Evolutionary conservation across 2,329 filamentous ascomycete species (phyloP).

Genomic region (Phyllosticta ampelicida): DNA sequence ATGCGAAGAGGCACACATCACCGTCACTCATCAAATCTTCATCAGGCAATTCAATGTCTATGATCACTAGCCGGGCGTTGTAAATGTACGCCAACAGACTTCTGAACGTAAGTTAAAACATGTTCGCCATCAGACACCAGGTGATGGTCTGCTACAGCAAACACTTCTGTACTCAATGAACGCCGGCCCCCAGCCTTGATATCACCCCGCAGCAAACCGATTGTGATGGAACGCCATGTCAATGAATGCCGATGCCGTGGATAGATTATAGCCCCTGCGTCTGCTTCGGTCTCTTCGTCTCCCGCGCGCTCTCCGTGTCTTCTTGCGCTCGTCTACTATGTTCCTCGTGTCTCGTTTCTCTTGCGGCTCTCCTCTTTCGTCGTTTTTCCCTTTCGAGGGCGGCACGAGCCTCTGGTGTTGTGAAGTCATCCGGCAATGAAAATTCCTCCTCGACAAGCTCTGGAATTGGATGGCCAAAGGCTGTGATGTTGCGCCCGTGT

Average conservation of each 20-base stretch:
- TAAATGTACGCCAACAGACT: not conserved
- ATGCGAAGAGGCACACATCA: no score
- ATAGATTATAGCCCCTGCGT: not conserved
- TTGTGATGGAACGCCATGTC: not conserved
- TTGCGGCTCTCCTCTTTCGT: slow-evolving; percentile 39
- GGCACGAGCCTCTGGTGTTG: slow-evolving; percentile 38
- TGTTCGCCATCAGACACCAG: not conserved
- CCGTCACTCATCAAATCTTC: not conserved
- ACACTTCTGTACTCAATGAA: not conserved
- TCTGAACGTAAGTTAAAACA: not conserved
- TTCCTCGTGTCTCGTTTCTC: slow-evolving; percentile 26
- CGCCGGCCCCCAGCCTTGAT: not conserved
- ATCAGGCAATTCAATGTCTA: not conserved
- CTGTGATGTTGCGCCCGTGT: slow-evolving; percentile 58
- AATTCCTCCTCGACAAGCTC: slow-evolving; percentile 64
- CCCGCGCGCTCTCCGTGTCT: not conserved
- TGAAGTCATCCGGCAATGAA: slow-evolving; percentile 56
- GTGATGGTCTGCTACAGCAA: not conserved
- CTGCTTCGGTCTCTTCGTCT: not conserved
- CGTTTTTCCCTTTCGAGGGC: slow-evolving; percentile 53
- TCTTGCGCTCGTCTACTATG: not conserved
- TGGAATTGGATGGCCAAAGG: slow-evolving; percentile 74
- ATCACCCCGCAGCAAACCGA: not conserved
- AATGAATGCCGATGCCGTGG: not conserved
- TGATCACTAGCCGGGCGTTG: not conserved